Percentiles rank a stretch among this genome's conserved stretches.
phyloP scores from a whole-genome alignment of 495 filamentous ascomycete genomes.

The Trichoderma parareesei region DNA sequence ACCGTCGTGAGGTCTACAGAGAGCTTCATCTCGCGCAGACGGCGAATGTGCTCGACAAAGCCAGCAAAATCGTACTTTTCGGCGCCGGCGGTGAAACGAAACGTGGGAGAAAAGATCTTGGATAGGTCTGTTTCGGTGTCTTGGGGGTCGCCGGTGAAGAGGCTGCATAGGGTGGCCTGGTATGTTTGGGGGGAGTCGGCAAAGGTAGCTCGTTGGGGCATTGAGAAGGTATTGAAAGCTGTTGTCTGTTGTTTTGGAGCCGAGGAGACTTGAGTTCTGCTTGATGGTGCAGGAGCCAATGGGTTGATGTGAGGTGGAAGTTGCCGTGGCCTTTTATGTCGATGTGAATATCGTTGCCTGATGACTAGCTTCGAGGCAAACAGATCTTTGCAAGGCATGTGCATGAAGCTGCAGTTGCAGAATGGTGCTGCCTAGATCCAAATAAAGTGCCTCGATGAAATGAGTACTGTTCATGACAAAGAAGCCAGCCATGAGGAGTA shows the following conservation, averaged over 20 bases:
- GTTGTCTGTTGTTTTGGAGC: neutral
- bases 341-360: neutral
- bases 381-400: neutral
- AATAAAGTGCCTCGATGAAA: neutral
- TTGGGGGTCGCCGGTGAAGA: constrained; percentile 14
- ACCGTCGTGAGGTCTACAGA: constrained; percentile 1
- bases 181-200: constrained; percentile 11
- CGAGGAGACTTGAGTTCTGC: neutral
- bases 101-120: constrained; percentile 11
- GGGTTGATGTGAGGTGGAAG: too few relatives aligned
- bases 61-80: neutral
- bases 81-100: neutral
- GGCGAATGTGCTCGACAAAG: constrained; percentile 13
- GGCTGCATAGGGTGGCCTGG: constrained; percentile 12
- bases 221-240: neutral
- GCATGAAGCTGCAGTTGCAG: neutral
- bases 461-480: neutral
- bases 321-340: neutral
- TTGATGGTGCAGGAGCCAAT: neutral
- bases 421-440: neutral
- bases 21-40: constrained; percentile 7
- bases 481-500: neutral
- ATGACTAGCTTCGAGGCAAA: neutral
- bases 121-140: constrained; percentile 13
- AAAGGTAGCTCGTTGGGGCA: neutral